Conservation (phyloP, 2,329 filamentous ascomycete species). For the Septoria petroselini region DNA sequence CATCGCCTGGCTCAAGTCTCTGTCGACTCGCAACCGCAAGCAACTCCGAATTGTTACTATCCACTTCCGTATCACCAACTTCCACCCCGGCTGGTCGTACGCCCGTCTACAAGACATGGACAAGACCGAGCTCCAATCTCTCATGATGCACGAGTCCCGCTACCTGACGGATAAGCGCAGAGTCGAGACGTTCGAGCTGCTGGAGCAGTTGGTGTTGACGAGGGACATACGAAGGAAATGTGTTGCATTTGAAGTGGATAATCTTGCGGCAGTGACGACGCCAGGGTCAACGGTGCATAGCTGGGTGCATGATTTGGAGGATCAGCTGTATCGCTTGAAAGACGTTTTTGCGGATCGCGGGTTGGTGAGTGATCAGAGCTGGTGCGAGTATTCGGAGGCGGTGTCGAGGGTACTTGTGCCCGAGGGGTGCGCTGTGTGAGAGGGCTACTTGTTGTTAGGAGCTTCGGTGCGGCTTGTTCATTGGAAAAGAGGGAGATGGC, state of each 20-base stretch:
- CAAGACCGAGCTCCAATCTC: not conserved
- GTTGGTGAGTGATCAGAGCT: constrained; percentile 1
- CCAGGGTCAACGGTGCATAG: constrained; percentile 2
- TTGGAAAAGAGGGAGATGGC: no score
- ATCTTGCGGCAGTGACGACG: not conserved
- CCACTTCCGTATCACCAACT: not conserved
- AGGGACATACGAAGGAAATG: not conserved
- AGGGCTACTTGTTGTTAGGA: not conserved
- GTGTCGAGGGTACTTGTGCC: not conserved
- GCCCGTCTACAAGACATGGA: constrained; percentile 3
- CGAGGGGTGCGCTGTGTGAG: not conserved
- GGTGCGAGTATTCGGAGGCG: constrained; percentile 4
- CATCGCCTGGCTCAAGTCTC: constrained; percentile 11
- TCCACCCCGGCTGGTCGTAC: constrained; percentile 5
- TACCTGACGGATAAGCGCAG: constrained; percentile 6
- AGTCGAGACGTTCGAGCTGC: constrained; percentile 3
- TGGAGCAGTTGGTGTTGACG: not conserved
- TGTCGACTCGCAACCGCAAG: constrained; percentile 7
- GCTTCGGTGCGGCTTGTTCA: no score
- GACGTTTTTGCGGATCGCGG: constrained; percentile 2
- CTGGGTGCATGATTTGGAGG: constrained; percentile 10
- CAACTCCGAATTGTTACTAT: constrained; percentile 3
- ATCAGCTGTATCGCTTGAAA: not conserved
- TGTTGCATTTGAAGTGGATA: constrained; percentile 4
- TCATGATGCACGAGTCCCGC: constrained; percentile 7